phyloP scores from a whole-genome alignment of 2,329 filamentous ascomycete genomes.

The Penicillium sclerotiorum region DNA sequence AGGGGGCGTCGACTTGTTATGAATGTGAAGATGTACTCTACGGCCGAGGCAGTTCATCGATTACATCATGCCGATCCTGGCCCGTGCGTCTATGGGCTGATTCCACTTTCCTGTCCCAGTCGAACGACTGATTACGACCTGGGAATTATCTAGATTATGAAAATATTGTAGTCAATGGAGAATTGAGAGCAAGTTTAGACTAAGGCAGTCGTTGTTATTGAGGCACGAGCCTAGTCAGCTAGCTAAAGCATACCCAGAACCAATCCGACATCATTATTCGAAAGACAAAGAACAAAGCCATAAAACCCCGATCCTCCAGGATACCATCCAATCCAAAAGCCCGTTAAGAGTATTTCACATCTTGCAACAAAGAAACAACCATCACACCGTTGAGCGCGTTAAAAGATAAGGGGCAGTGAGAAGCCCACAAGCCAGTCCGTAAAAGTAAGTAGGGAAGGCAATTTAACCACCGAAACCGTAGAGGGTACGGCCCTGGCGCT shows the following conservation, averaged over 20 bases:
- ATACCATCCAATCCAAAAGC: slow-evolving; percentile 8
- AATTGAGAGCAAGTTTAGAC: background rate
- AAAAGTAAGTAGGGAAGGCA: background rate
- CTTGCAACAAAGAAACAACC: slow-evolving; percentile 15
- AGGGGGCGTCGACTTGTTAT: background rate
- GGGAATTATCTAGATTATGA: background rate
- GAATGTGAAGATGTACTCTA: slow-evolving; percentile 19
- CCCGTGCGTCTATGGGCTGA: slow-evolving; percentile 16
- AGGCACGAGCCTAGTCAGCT: slow-evolving; percentile 3
- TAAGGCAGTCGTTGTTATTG: slow-evolving; percentile 11
- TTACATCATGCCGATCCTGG: slow-evolving; percentile 31
- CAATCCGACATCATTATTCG: slow-evolving; percentile 11
- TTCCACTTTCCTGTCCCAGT: no score
- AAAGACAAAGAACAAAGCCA: slow-evolving; percentile 1
- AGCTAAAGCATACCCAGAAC: slow-evolving; percentile 13
- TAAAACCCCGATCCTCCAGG: slow-evolving; percentile 7
- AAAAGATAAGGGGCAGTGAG: slow-evolving; percentile 9
- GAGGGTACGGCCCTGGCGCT: slow-evolving; percentile 70
- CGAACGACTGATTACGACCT: background rate
- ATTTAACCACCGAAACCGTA: slow-evolving; percentile 85
- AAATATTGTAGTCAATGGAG: background rate
- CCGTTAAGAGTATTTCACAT: background rate
- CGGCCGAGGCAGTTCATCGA: slow-evolving; percentile 25
- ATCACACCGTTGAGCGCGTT: slow-evolving; percentile 27
- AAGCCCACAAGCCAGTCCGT: background rate